A percentile compares a stretch with the other conserved stretches of the same genome.
These are phyloP conservation scores for Rhododendron ferrugineum DNA, from an alignment of 148 eudicot species.

Conservation along the genomic window DNA sequence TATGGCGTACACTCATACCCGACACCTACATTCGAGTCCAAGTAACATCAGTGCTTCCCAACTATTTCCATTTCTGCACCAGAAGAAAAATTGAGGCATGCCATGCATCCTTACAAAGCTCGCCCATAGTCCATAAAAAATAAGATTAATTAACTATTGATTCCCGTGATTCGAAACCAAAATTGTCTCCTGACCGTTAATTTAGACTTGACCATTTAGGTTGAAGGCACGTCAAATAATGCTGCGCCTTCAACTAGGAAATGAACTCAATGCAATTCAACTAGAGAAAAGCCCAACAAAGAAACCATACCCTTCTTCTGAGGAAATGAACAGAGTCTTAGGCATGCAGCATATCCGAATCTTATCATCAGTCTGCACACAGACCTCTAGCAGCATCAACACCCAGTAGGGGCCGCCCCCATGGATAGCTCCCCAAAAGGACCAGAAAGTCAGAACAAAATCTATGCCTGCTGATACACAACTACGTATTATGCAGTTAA, in stretches of 20 bases:
- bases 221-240: too few relatives aligned
- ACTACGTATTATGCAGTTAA: neutral
- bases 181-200: too few relatives aligned
- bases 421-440: neutral
- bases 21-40: too few relatives aligned
- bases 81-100: neutral
- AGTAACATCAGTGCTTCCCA: neutral
- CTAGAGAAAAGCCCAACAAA: neutral
- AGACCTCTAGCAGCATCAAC: slow-evolving; percentile 9
- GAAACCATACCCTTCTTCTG: slow-evolving; percentile 24
- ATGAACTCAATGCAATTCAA: neutral
- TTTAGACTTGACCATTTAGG: too few relatives aligned
- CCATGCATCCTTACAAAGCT: neutral
- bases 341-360: neutral
- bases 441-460: neutral
- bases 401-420: slow-evolving; percentile 30
- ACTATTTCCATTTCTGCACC: neutral
- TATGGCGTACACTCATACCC: too few relatives aligned
- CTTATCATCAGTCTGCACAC: slow-evolving; percentile 12
- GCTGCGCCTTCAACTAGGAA: neutral
- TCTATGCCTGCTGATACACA: neutral
- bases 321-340: neutral
- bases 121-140: too few relatives aligned
- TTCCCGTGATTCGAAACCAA: too few relatives aligned
- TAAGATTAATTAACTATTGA: too few relatives aligned